Base-by-base conservation (phyloP, 2,329 filamentous ascomycete species). In the Ophiocordyceps sinensis region DNA sequence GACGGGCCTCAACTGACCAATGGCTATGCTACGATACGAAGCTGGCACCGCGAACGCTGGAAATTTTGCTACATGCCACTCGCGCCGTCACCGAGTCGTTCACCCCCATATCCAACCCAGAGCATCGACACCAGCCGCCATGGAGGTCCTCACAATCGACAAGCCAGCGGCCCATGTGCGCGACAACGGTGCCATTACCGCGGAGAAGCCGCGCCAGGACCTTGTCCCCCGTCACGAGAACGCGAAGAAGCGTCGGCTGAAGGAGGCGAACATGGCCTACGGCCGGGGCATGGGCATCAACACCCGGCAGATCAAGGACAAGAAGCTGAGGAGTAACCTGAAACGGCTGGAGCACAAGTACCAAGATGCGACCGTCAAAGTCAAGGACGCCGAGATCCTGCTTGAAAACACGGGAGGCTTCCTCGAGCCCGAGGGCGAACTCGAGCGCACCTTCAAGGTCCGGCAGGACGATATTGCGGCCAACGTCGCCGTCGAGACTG, bases 331-430 rank as follows among this genome's bases (percentile, higher is more conserved):
- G 38, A 74, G 77, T 12, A 94, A 85, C 48, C 65, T 98, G 39
- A 81, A 79, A 55, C 70, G 70, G 2, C 71, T 95, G 37, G 91
- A 98, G 58, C 67, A 67, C 44, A 91, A 91, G 60, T 89, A 87
- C 63, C 77, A 87, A 53, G 75, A 82, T 51, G 89, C 89, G 1
- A 68, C 83, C 1, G 62, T 93, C 30, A 81, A 84, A 59, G 87
- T 91, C 14, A 94, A 94, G 63, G 89, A 95, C 68, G 86, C 89
- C 19, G 91, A 98, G 63, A 91, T 98, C 43, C 66, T 98, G 51
- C 75, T 94, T 41, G 89, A 96, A 62, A 85, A 94, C 58, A 76
- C 80, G 7, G 67, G 74, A 11, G 91, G 91, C 7, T 93, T 94
- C 52, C 67, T 98, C 42, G 85, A 96, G 61, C 73, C 89, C 2